phyloP scores from a whole-genome alignment of 2,329 filamentous ascomycete genomes.

The Xylaria polymorpha region DNA sequence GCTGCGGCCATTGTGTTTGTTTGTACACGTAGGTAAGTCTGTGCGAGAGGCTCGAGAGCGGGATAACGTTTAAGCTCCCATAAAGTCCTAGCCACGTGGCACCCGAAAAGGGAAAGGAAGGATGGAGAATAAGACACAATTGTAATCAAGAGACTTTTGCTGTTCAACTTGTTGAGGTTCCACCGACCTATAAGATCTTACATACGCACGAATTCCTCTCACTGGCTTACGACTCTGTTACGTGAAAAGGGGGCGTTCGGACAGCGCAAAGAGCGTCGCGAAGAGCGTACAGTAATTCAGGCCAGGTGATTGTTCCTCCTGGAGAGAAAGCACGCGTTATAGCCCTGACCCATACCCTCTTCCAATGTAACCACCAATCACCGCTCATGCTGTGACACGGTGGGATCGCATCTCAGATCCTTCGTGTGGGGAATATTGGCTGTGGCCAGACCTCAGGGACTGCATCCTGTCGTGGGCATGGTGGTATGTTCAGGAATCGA shows the following conservation, averaged over 20 bases:
- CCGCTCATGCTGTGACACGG: neutral
- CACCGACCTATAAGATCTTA: neutral
- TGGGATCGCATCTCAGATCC: neutral
- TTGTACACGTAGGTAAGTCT: neutral
- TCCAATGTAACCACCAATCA: neutral
- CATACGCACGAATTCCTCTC: neutral
- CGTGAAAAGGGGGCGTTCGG: neutral
- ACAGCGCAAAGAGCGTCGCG: neutral
- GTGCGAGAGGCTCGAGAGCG: neutral
- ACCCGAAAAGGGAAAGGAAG: neutral
- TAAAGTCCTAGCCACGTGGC: neutral
- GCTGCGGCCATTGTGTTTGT: neutral
- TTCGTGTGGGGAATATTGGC: neutral
- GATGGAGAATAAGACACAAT: neutral
- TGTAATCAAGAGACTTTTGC: neutral
- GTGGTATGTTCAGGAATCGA: neutral
- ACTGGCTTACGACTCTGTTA: neutral
- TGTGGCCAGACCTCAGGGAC: neutral
- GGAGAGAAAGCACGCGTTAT: neutral
- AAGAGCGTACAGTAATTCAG: neutral
- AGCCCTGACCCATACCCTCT: neutral
- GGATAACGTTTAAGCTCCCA: neutral
- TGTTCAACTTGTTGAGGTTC: neutral
- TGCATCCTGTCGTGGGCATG: neutral
- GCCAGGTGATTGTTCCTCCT: slow-evolving; percentile 3